Base-by-base conservation (phyloP, 441 rosid species). In the Sinapis alba region DNA sequence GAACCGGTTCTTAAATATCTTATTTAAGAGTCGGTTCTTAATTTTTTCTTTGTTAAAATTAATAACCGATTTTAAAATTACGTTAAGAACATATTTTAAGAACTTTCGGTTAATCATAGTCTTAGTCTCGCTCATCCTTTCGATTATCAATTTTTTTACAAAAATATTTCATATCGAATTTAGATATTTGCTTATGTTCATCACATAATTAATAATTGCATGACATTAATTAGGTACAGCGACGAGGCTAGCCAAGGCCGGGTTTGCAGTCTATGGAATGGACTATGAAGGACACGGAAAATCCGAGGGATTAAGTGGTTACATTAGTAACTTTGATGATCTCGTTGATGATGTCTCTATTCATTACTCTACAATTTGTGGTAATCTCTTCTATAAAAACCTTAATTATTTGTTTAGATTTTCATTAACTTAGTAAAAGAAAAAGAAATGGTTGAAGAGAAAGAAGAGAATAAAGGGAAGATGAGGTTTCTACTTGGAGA, bases 241-340 rank as follows among this genome's bases (percentile, higher is more conserved):
- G 0, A 76, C 68, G 28, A 74, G 97, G 75, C 85, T 96, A 9
- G 94, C 88, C 12, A 80, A 86, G 4, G 89, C 92, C 10, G 99
- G 98, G 4, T 96, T 72, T 76, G 96, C 89, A 0, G 87, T 88
- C 0, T 85, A 91, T 61, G 98, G 97, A 6, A 89, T 96, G 4
- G 99, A 96, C 73, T 96, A 90, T 69, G 92, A 88, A 85, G 99
- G 99, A 6, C 98, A 96, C 60, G 99, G 98, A 26, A 93, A 96
- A 62, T 96, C 99, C 4, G 79, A 68, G 4, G 98, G 99, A 1
- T 56, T 93, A 58, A 56, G 34, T 38, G 92, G 87, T 34, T 87
- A 81, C 24, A 67, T 96, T 9, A 61, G 72, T 0, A 87, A 78
- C 60, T 85, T 96, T 58, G 92, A 88, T 64, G 50, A 80, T 71